Base-by-base conservation (phyloP, 2,329 filamentous ascomycete genomes). In the Niveomyces coronatus region DNA sequence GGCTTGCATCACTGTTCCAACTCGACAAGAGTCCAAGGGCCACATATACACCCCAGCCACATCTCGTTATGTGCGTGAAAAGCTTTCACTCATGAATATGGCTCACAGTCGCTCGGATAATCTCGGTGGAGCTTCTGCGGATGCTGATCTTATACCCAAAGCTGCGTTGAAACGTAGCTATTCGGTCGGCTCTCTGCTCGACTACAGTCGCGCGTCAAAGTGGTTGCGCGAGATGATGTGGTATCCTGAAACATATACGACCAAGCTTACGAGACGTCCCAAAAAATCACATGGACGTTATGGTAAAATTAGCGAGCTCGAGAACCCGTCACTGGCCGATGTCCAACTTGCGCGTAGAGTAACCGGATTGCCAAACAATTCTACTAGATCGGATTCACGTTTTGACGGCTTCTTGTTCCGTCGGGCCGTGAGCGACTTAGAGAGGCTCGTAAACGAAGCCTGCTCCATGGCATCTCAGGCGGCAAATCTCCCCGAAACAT, bases 401-500 rank as follows among this genome's bases (percentile, higher is more conserved):
- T 43, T 56, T 22, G 53, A 58, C 27, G 47, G 49, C 3, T 22
- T 44, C 17, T 39, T 43, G 7, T 62, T 67, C 43, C 57, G 55
- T 30, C 54, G 48, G 5, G 57, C 61, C 3, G 53, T 67, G 24
- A 53, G 52, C 24, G 61, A 70, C 41, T 52, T 71, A 18, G 67
- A 72, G 42, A 54, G 60, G 17, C 58, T 72, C 14, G 47, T 72
- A 5, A 60, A 54, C 22, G 67, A 72, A 48, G 65, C 66, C 9
- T 46, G 70, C 8, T 50, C 56, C 2, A 50, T 71, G 29, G 67
- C 65, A 9, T 56, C 61, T 14, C 56, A 64, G 35, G 60, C 56
- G 9, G 54, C 61, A 4, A 57, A 61, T 22, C 50, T 44, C 9
- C 53, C 59, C 13, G 51, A 56, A 24, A 40, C 36, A 31, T 37